Evolutionary conservation across 768 basidiomycete genomes (phyloP).

Genomic region (Boletus insuetus): DNA sequence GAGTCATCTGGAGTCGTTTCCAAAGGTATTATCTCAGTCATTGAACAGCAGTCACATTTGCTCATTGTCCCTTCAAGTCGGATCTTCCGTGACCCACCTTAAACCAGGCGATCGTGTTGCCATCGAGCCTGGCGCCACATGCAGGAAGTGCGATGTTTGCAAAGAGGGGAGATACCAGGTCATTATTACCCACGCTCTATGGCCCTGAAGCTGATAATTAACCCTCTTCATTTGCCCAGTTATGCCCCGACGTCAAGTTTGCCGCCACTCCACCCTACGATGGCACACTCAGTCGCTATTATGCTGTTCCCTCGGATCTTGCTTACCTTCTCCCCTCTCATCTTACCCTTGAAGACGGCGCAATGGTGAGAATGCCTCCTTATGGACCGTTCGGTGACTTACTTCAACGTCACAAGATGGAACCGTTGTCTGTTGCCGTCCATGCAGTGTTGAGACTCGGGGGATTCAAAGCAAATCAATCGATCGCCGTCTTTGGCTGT

Average conservation of each 20-base stretch:
- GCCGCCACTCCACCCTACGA: constrained; percentile 94
- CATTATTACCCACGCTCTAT: constrained; percentile 10
- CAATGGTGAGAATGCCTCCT: constrained; percentile 57
- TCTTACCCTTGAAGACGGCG: constrained; percentile 89
- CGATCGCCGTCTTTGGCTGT: constrained; percentile 83
- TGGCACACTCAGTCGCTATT: constrained; percentile 86
- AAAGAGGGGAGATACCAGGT: constrained; percentile 85
- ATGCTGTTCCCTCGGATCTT: constrained; percentile 81
- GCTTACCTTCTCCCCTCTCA: constrained; percentile 80
- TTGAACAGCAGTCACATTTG: background rate
- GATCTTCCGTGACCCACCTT: constrained; percentile 69
- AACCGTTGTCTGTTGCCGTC: constrained; percentile 89
- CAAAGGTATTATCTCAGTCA: constrained; percentile 44
- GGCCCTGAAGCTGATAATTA: background rate
- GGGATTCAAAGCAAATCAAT: constrained; percentile 66
- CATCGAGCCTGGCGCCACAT: constrained; percentile 87
- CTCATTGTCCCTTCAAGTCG: constrained; percentile 46
- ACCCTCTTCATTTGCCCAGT: constrained; percentile 37
- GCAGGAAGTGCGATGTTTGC: constrained; percentile 80
- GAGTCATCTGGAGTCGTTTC: constrained; percentile 82
- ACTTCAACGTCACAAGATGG: constrained; percentile 57
- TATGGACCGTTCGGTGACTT: background rate
- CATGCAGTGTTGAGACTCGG: constrained; percentile 84
- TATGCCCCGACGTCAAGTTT: constrained; percentile 83
- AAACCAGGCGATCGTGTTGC: constrained; percentile 87